These are phyloP conservation scores for Setaria italica DNA, from an alignment of 202 grass and related monocot genomes.

Conservation along the genomic window DNA sequence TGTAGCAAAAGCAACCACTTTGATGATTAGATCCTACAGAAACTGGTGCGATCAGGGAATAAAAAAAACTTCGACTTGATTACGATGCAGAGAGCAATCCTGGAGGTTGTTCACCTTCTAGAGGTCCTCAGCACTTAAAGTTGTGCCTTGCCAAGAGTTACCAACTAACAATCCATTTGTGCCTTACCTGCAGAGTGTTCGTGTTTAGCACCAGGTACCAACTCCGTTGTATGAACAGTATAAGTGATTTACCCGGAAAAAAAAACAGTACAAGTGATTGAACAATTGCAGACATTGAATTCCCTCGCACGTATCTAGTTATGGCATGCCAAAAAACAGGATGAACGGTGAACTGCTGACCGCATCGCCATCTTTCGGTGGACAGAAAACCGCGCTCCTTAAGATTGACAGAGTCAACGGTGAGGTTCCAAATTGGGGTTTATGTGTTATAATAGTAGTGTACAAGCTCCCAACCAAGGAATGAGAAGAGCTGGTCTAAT, in stretches of 20 bases:
- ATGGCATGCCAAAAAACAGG: not conserved
- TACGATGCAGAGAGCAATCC: slow-evolving; percentile 5
- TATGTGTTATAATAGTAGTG: not conserved
- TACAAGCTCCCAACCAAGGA: not conserved
- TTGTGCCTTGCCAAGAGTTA: not conserved
- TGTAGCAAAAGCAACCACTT: slow-evolving; percentile 4
- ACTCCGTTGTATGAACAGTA: not conserved
- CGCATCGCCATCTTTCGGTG: not conserved
- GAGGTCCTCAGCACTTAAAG: not conserved
- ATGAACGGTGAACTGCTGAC: not conserved
- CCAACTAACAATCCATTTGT: not conserved
- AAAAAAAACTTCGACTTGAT: slow-evolving; percentile 7
- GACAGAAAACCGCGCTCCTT: not conserved
- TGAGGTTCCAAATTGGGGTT: not conserved
- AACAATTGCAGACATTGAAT: not conserved
- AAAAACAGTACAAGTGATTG: not conserved
- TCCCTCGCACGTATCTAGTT: not conserved
- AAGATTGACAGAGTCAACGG: not conserved
- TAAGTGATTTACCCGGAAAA: too few relatives aligned
- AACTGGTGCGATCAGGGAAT: slow-evolving; percentile 11
- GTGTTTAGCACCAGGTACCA: not conserved
- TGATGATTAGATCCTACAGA: slow-evolving; percentile 12
- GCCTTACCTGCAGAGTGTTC: slow-evolving; percentile 25
- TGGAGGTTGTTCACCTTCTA: slow-evolving; percentile 6
- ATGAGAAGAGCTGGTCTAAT: not conserved